Evolutionary conservation across 2,329 filamentous ascomycete species (phyloP).

Genomic region (Botryotinia calthae): DNA sequence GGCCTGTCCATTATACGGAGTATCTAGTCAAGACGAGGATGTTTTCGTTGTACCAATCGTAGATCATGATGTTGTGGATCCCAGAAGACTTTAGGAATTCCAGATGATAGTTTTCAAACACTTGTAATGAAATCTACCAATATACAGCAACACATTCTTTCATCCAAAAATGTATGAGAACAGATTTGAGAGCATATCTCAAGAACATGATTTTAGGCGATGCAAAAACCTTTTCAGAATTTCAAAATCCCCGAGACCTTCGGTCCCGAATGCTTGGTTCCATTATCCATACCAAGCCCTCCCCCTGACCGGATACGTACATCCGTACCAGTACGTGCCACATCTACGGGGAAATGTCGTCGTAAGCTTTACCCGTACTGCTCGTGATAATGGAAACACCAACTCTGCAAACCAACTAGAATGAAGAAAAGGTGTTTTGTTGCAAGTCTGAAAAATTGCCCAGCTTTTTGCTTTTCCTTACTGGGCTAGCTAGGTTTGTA

Average conservation of each 20-base stretch:
- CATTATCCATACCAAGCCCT: background rate
- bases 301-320: background rate
- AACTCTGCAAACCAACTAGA: background rate
- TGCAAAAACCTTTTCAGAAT: background rate
- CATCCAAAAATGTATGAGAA: background rate
- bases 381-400: conserved; percentile 4
- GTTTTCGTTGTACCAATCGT: background rate
- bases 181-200: background rate
- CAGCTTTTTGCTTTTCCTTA: conserved; percentile 17
- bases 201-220: background rate
- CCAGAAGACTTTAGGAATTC: background rate
- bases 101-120: background rate
- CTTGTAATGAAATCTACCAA: background rate
- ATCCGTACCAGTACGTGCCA: background rate
- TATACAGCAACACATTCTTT: background rate
- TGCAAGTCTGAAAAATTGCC: conserved; percentile 19
- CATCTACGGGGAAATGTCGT: conserved; percentile 2
- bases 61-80: background rate
- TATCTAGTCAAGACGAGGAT: background rate
- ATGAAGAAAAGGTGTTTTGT: conserved; percentile 8
- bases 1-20: background rate
- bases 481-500: background rate
- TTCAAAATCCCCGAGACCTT: background rate
- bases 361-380: conserved; percentile 19
- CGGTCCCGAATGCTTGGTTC: background rate